These are phyloP conservation scores for Neoascochyta sp. DNA, from an alignment of 2,329 filamentous ascomycete genomes.

Conservation along the genomic window DNA sequence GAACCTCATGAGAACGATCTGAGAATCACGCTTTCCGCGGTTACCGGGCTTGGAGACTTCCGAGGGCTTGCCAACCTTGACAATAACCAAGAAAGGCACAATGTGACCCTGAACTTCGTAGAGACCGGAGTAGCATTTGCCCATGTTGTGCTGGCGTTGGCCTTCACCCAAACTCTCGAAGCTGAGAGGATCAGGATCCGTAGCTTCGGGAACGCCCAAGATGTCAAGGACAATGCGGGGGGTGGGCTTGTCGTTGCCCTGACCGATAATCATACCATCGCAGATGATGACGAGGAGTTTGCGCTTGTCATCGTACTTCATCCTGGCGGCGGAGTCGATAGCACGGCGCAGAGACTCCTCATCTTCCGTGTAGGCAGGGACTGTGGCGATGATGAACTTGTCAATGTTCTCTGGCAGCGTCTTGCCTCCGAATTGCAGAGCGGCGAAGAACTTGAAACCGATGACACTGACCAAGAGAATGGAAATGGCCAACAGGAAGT, in stretches of 20 bases:
- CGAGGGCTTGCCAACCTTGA: slow-evolving; percentile 89
- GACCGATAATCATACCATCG: slow-evolving; percentile 99
- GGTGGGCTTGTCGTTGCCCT: slow-evolving; percentile 94
- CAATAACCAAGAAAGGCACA: slow-evolving; percentile 92
- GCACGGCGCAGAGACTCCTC: slow-evolving; percentile 95
- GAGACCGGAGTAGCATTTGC: slow-evolving; percentile 94
- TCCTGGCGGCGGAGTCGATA: slow-evolving; percentile 90
- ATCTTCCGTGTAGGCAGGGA: slow-evolving; percentile 96
- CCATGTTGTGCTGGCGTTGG: slow-evolving; percentile 98
- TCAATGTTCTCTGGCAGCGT: slow-evolving; percentile 93
- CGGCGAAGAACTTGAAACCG: slow-evolving; percentile 93
- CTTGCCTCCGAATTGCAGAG: slow-evolving; percentile 87
- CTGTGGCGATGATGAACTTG: slow-evolving; percentile 97
- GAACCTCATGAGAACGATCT: slow-evolving; percentile 98
- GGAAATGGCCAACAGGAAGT: slow-evolving; percentile 83
- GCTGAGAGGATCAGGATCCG: slow-evolving; percentile 92
- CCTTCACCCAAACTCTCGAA: slow-evolving; percentile 96
- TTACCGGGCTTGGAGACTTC: slow-evolving; percentile 76
- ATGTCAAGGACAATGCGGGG: slow-evolving; percentile 96
- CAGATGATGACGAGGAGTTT: slow-evolving; percentile 91
- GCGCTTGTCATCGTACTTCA: slow-evolving; percentile 97
- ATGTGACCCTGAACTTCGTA: slow-evolving; percentile 98
- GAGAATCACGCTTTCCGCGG: slow-evolving; percentile 97
- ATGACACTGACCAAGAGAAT: slow-evolving; percentile 77
- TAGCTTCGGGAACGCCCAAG: slow-evolving; percentile 85